phyloP scores from a whole-genome alignment of 768 basidiomycete genomes.

The Amanita molliuscula region DNA sequence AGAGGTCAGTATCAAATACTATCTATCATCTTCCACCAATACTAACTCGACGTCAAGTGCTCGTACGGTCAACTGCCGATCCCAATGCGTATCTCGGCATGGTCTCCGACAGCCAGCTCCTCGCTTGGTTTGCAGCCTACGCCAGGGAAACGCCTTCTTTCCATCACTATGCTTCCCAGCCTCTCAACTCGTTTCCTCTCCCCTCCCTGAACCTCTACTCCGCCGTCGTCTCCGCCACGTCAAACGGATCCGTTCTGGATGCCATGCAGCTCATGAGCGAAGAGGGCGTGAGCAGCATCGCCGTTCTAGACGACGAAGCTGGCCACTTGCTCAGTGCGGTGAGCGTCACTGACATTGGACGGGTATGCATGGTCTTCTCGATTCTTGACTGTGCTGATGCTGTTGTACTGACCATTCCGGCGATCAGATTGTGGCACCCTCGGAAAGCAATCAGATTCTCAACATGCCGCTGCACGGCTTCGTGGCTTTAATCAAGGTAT shows the following conservation, averaged over 20 bases:
- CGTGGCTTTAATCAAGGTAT: slow-evolving; percentile 62
- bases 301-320: slow-evolving; percentile 58
- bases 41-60: slow-evolving; percentile 24
- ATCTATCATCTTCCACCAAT: neutral
- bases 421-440: slow-evolving; percentile 62
- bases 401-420: neutral
- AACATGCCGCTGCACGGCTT: slow-evolving; percentile 60
- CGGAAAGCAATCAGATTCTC: slow-evolving; percentile 70
- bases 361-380: slow-evolving; percentile 26
- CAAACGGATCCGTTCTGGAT: slow-evolving; percentile 56
- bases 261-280: slow-evolving; percentile 85
- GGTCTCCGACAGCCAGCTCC: slow-evolving; percentile 65
- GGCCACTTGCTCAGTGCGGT: slow-evolving; percentile 63
- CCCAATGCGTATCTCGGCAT: slow-evolving; percentile 49
- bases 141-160: slow-evolving; percentile 37
- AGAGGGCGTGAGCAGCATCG: slow-evolving; percentile 75
- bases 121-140: slow-evolving; percentile 57
- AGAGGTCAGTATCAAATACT: slow-evolving; percentile 35
- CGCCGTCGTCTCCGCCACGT: slow-evolving; percentile 52
- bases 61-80: slow-evolving; percentile 40
- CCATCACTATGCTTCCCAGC: slow-evolving; percentile 37
- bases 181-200: slow-evolving; percentile 44
- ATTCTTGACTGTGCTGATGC: neutral
- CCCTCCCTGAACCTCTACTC: slow-evolving; percentile 56
- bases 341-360: slow-evolving; percentile 76